A percentile compares a stretch with the other conserved stretches of the same genome.
Evolutionary conservation across 1,284 basidiomycete genomes (phyloP).

Genomic region (Takashimella koratensis): DNA sequence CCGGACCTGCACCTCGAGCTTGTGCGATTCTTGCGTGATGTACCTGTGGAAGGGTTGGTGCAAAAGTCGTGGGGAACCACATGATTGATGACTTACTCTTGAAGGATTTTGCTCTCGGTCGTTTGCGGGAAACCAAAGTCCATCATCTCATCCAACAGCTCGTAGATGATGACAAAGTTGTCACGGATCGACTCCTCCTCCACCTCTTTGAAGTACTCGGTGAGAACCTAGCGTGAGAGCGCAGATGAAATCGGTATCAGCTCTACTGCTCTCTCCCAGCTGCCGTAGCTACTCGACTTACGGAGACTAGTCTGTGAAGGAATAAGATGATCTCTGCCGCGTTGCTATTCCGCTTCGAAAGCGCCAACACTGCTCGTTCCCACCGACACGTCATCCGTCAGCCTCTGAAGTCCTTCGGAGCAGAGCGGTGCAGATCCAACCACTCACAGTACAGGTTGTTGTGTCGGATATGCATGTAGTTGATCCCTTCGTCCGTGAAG

Average conservation of each 20-base stretch:
- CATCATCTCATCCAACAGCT: conserved; percentile 99
- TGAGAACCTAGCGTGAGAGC: conserved; percentile 78
- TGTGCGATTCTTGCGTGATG: conserved; percentile 98
- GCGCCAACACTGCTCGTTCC: conserved; percentile 83
- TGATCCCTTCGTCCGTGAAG: conserved; percentile 88
- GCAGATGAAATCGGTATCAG: conserved; percentile 29
- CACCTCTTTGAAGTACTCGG: conserved; percentile 99
- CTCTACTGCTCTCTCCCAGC: background rate
- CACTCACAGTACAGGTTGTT: conserved; percentile 91
- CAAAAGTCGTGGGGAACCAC: background rate
- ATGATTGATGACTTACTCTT: conserved; percentile 64
- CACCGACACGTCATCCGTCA: too few relatives aligned
- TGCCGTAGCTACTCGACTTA: too few relatives aligned
- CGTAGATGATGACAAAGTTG: conserved; percentile 97
- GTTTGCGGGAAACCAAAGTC: conserved; percentile 99
- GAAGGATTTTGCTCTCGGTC: conserved; percentile 97
- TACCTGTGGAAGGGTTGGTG: conserved; percentile 57
- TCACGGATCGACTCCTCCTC: conserved; percentile 99
- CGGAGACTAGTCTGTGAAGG: conserved; percentile 76
- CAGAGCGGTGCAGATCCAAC: background rate
- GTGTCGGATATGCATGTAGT: conserved; percentile 98
- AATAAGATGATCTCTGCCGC: conserved; percentile 96
- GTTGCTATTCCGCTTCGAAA: conserved; percentile 95
- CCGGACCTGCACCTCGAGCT: conserved; percentile 92
- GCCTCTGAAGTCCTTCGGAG: background rate